Conservation (phyloP, 208 protist species). For the Acanthamoeba royreba region DNA sequence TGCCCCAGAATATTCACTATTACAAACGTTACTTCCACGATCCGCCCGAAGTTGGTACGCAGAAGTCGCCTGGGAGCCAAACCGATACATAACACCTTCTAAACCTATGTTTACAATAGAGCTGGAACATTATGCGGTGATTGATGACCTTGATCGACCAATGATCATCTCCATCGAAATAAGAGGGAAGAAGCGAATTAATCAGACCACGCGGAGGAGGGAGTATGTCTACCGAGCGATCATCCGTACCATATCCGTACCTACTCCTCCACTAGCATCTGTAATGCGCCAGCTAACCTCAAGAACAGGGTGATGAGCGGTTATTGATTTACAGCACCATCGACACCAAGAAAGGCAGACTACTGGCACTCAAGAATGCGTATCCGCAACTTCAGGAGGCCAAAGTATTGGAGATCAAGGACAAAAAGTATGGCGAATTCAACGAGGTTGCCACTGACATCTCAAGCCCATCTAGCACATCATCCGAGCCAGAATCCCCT, state of each 20-base stretch:
- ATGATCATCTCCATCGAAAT: conserved; percentile 4
- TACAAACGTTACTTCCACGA: not conserved
- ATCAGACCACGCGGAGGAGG: not conserved
- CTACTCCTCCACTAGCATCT: too few relatives aligned
- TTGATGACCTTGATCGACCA: not conserved
- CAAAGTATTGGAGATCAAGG: not conserved
- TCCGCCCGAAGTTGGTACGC: not conserved
- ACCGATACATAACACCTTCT: too few relatives aligned
- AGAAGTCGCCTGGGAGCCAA: too few relatives aligned
- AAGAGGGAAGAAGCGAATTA: not conserved
- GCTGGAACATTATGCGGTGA: not conserved
- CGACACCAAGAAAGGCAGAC: not conserved
- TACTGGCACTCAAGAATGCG: not conserved
- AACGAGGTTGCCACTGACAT: not conserved
- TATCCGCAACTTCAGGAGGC: not conserved
- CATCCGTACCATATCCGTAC: not conserved
- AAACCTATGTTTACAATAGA: too few relatives aligned
- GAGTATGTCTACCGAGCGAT: not conserved
- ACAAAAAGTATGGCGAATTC: not conserved
- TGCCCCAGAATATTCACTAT: not conserved
- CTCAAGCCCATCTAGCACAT: not conserved
- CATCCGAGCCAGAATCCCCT: too few relatives aligned
- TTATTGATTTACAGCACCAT: not conserved
- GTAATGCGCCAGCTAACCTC: too few relatives aligned
- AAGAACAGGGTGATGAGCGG: not conserved